Percentiles rank a stretch among this genome's conserved stretches.
Evolutionary conservation across 2,329 filamentous ascomycete species (phyloP).

Genomic region (Didymella keratinophila): DNA sequence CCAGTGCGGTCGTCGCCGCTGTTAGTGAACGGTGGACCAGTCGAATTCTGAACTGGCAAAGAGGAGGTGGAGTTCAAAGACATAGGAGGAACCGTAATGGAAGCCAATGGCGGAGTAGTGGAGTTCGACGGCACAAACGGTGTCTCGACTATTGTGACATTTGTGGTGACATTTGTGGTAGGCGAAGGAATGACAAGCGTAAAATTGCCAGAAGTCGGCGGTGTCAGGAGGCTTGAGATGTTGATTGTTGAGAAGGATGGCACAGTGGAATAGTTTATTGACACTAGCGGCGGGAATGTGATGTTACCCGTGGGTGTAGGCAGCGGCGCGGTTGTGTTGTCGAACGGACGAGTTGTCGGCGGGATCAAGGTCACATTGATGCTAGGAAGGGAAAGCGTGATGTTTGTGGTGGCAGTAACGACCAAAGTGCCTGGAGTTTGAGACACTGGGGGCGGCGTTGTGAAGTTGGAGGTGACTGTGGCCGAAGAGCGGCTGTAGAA

Average conservation of each 20-base stretch:
- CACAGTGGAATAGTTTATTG: constrained; percentile 12
- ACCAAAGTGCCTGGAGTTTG: constrained; percentile 15
- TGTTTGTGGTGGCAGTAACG: constrained; percentile 7
- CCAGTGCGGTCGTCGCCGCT: constrained; percentile 3
- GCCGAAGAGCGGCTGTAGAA: constrained; percentile 1
- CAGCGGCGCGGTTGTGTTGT: constrained; percentile 6
- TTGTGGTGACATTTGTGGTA: constrained; percentile 15
- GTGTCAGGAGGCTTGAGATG: constrained; percentile 9
- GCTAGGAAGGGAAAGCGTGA: constrained; percentile 16
- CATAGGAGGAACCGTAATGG: constrained; percentile 3
- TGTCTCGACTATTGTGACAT: constrained; percentile 21
- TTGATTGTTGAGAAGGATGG: constrained; percentile 10
- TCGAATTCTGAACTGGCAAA: neutral
- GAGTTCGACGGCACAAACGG: constrained; percentile 24
- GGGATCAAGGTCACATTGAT: constrained; percentile 16
- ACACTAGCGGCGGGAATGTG: neutral
- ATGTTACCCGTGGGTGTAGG: constrained; percentile 17
- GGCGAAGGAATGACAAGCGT: constrained; percentile 17
- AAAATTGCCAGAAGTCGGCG: constrained; percentile 7
- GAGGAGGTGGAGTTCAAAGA: constrained; percentile 8
- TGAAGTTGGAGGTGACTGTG: constrained; percentile 9
- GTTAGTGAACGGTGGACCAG: neutral
- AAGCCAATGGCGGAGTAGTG: constrained; percentile 12
- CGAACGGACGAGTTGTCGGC: constrained; percentile 14
- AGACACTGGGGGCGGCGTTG: neutral